A percentile compares a stretch with the other conserved stretches of the same genome.
These are phyloP conservation scores for Thalassiosira profunda DNA, from an alignment of 108 stramenopile genomes.

Conservation along the genomic window DNA sequence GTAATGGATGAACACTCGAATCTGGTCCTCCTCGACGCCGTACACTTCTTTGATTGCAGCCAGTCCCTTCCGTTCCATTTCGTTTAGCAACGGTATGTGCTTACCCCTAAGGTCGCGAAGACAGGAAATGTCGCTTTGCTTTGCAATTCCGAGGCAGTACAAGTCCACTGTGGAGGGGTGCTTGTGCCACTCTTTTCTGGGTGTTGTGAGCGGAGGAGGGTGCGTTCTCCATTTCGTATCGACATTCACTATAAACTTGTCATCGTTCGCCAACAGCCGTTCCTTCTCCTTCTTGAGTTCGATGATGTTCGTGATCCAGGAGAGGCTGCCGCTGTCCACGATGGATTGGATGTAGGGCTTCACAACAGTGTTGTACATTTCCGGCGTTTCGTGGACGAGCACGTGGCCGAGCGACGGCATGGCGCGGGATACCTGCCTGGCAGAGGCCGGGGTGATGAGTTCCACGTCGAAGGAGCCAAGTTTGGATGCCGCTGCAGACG, in stretches of 20 bases:
- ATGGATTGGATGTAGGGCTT: constrained; percentile 53
- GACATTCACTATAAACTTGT: constrained; percentile 69
- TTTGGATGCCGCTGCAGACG: background rate
- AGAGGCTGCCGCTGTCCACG: constrained; percentile 48
- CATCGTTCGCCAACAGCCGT: constrained; percentile 57
- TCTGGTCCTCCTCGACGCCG: constrained; percentile 60
- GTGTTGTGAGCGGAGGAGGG: constrained; percentile 47
- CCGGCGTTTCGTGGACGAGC: constrained; percentile 57
- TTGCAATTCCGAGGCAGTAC: constrained; percentile 73
- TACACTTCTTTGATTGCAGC: constrained; percentile 59
- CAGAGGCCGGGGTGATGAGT: constrained; percentile 54
- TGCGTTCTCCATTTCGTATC: constrained; percentile 86
- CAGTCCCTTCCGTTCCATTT: constrained; percentile 50
- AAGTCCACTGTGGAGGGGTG: constrained; percentile 49
- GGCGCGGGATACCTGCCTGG: constrained; percentile 52
- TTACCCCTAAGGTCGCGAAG: constrained; percentile 59
- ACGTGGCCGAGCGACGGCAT: constrained; percentile 48
- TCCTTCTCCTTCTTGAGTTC: constrained; percentile 66
- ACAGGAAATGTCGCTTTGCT: constrained; percentile 46
- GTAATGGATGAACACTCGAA: constrained; percentile 77
- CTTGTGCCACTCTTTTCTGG: constrained; percentile 37
- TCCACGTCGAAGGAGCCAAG: constrained; percentile 55
- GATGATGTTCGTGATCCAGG: constrained; percentile 57
- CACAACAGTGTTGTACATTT: constrained; percentile 38
- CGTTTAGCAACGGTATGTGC: constrained; percentile 65